Evolutionary conservation across 345 rosid species (phyloP).

Genomic region (Brassica rapa): DNA sequence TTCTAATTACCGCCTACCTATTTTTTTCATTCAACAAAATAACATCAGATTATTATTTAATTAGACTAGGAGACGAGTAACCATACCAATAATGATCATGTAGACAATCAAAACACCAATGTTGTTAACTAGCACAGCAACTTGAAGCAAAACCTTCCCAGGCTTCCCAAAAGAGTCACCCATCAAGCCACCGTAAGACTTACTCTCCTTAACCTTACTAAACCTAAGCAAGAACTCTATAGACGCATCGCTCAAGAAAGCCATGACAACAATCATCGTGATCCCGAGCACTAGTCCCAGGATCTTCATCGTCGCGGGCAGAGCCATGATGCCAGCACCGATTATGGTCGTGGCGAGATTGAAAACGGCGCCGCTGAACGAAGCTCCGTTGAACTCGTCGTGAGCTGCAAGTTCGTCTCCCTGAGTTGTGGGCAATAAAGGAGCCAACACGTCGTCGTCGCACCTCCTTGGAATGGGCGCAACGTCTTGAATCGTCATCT

Average conservation of each 20-base stretch:
- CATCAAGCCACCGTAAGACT: constrained; percentile 83
- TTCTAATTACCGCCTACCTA: background rate
- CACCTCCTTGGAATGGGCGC: constrained; percentile 48
- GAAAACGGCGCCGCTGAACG: constrained; percentile 87
- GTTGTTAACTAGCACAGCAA: constrained; percentile 69
- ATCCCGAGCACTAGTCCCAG: constrained; percentile 80
- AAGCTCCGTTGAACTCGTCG: constrained; percentile 87
- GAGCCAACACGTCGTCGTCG: constrained; percentile 56
- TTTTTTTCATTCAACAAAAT: background rate
- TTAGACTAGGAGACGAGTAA: background rate
- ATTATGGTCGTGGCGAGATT: constrained; percentile 80
- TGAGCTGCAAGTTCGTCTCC: constrained; percentile 51
- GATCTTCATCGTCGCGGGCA: constrained; percentile 88
- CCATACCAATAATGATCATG: constrained; percentile 81
- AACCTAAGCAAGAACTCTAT: constrained; percentile 82
- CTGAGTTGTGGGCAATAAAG: constrained; percentile 55
- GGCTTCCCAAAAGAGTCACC: constrained; percentile 78
- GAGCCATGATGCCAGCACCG: constrained; percentile 95
- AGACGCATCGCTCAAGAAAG: constrained; percentile 78
- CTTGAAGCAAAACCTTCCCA: constrained; percentile 70
- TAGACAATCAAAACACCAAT: constrained; percentile 87
- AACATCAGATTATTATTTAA: background rate
- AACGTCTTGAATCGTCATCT: constrained; percentile 65
- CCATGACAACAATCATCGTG: constrained; percentile 75
- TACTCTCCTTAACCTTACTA: constrained; percentile 59